Evolutionary conservation across 1,284 basidiomycete genomes (phyloP).

Genomic region (Rhodofomes roseus): DNA sequence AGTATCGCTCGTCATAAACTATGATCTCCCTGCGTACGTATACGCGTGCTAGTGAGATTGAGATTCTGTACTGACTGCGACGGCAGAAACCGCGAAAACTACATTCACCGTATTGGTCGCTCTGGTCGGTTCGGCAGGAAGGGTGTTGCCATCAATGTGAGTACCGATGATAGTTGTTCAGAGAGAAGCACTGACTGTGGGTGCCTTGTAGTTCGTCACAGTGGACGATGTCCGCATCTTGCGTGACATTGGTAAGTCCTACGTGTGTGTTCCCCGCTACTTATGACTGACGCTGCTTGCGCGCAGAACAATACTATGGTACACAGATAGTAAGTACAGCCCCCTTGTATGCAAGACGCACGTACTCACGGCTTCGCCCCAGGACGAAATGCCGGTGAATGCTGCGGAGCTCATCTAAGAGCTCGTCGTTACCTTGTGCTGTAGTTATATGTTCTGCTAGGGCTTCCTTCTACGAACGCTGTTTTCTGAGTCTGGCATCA

Average conservation of each 20-base stretch:
- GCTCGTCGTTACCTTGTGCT: conserved; percentile 34
- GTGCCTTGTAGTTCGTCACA: conserved; percentile 71
- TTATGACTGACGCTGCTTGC: conserved; percentile 14
- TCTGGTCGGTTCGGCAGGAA: conserved; percentile 94
- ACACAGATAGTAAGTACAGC: conserved; percentile 72
- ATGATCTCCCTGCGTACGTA: conserved; percentile 87
- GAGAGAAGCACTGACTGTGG: background rate
- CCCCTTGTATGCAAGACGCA: conserved; percentile 8
- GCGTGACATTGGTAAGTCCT: conserved; percentile 77
- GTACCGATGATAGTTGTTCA: conserved; percentile 18
- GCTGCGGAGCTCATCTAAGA: conserved; percentile 79
- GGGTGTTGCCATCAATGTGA: conserved; percentile 88
- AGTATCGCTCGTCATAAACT: conserved; percentile 98
- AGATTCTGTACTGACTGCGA: background rate
- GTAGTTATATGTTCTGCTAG: conserved; percentile 33
- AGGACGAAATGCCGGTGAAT: conserved; percentile 95
- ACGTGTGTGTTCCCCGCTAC: conserved; percentile 3
- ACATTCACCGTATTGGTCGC: conserved; percentile 96
- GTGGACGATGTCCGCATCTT: conserved; percentile 88
- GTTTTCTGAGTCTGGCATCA: background rate
- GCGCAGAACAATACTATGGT: conserved; percentile 79
- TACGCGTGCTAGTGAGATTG: background rate
- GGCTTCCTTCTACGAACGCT: conserved; percentile 11
- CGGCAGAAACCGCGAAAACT: conserved; percentile 93
- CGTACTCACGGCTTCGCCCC: conserved; percentile 16